phyloP scores from a whole-genome alignment of 495 filamentous ascomycete species.

The Chaetomium cochliodes region DNA sequence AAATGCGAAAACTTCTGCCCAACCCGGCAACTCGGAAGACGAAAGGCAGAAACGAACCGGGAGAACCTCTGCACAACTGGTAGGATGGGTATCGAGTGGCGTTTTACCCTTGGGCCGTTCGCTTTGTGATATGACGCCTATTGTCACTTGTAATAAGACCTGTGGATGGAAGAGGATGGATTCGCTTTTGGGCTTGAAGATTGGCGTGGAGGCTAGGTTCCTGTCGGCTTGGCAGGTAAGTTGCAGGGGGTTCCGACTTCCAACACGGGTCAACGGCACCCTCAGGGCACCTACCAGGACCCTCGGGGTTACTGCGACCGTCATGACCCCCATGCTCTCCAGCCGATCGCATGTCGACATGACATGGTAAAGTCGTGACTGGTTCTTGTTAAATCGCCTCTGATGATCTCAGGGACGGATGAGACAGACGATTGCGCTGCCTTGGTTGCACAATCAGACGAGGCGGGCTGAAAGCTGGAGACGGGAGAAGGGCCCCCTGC shows the following conservation, averaged over 20 bases:
- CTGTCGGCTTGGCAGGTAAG: constrained; percentile 13
- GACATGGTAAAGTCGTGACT: neutral
- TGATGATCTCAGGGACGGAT: constrained; percentile 6
- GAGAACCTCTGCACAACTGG: neutral
- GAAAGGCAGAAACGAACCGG: neutral
- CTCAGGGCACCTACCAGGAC: no score
- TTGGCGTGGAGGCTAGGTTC: constrained; percentile 13
- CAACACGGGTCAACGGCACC: constrained; percentile 14
- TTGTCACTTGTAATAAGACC: neutral
- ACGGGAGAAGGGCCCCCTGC: neutral
- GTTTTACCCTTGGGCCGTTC: neutral
- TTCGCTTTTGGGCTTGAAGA: neutral
- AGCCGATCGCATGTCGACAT: constrained; percentile 1
- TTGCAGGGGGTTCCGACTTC: constrained; percentile 9
- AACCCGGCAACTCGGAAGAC: neutral
- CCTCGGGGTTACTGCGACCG: neutral
- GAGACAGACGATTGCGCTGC: constrained; percentile 1
- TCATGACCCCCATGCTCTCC: constrained; percentile 1
- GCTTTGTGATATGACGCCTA: neutral
- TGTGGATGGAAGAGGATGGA: neutral
- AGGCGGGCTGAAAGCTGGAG: constrained; percentile 19
- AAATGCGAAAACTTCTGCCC: neutral
- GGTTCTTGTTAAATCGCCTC: neutral
- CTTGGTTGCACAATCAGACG: constrained; percentile 1
- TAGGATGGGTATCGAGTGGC: neutral